phyloP scores from a whole-genome alignment of 306 rosid species.

The Sphenostylis stenocarpa region DNA sequence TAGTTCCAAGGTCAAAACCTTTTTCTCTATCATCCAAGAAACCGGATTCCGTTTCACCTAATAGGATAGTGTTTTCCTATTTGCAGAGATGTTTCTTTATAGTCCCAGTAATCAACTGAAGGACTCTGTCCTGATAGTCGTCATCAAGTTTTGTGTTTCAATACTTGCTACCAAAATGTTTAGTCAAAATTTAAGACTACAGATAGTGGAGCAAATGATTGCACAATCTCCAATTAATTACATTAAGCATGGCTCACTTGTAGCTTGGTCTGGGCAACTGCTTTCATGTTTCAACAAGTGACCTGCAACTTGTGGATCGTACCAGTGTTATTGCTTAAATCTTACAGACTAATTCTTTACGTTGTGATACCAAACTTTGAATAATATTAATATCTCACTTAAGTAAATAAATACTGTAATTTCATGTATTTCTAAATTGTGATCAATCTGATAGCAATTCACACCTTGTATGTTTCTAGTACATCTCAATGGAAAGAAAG shows the following conservation, averaged over 20 bases:
- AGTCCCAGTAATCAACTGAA: neutral
- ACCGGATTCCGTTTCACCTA: neutral
- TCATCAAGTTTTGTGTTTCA: neutral
- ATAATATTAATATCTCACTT: constrained; percentile 16
- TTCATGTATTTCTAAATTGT: constrained; percentile 11
- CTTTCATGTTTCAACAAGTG: constrained; percentile 4
- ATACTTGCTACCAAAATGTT: neutral
- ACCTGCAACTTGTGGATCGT: neutral
- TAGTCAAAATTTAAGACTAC: neutral
- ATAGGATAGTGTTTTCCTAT: constrained; percentile 26
- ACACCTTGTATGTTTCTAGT: constrained; percentile 48
- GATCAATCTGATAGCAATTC: neutral
- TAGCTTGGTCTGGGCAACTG: neutral
- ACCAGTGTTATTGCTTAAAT: neutral
- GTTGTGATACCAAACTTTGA: constrained; percentile 11
- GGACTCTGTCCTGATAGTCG: neutral
- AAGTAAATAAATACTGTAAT: neutral
- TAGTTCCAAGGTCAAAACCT: neutral
- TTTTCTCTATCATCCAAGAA: neutral
- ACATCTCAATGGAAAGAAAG: constrained; percentile 71
- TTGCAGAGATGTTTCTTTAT: constrained; percentile 14
- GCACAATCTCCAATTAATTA: neutral
- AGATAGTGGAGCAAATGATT: constrained; percentile 8
- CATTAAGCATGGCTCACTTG: neutral
- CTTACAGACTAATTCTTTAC: constrained; percentile 13